Evolutionary conservation across 2,329 filamentous ascomycete genomes (phyloP).

Genomic region (Fusarium virguliforme): DNA sequence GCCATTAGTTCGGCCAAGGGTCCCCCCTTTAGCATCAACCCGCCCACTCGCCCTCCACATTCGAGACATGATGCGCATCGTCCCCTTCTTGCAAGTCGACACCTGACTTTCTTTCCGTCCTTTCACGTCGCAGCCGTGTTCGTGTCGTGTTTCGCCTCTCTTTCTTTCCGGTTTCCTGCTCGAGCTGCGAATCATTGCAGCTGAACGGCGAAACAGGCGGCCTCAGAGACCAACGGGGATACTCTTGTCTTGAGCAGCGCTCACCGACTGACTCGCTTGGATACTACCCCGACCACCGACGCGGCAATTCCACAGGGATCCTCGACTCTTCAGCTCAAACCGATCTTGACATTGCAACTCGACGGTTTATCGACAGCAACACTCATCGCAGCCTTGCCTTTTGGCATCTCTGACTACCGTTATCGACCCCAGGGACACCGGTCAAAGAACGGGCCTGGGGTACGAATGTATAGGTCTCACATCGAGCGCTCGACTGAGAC

Average conservation of each 20-base stretch:
- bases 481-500: slow-evolving; percentile 32
- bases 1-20: slow-evolving; percentile 42
- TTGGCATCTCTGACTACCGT: slow-evolving; percentile 33
- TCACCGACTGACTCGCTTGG: slow-evolving; percentile 18
- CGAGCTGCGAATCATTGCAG: slow-evolving; percentile 2
- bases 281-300: slow-evolving; percentile 17
- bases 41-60: slow-evolving; percentile 50
- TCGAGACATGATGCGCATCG: slow-evolving; percentile 56
- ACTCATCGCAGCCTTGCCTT: slow-evolving; percentile 21
- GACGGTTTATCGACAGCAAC: slow-evolving; percentile 12
- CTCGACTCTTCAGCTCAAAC: slow-evolving; percentile 1
- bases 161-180: slow-evolving; percentile 18
- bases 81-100: slow-evolving; percentile 46
- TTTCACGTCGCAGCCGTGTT: slow-evolving; percentile 44
- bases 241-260: slow-evolving; percentile 14
- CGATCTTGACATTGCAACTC: slow-evolving; percentile 7
- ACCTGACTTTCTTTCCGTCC: slow-evolving; percentile 47
- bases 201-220: background rate
- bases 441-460: slow-evolving; percentile 51
- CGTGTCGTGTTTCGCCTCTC: slow-evolving; percentile 38
- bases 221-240: background rate
- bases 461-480: slow-evolving; percentile 48
- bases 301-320: slow-evolving; percentile 22
- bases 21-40: slow-evolving; percentile 48
- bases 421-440: slow-evolving; percentile 50